Evolutionary conservation across 2,329 filamentous ascomycete species (phyloP).

Genomic region (Colletotrichum horii): DNA sequence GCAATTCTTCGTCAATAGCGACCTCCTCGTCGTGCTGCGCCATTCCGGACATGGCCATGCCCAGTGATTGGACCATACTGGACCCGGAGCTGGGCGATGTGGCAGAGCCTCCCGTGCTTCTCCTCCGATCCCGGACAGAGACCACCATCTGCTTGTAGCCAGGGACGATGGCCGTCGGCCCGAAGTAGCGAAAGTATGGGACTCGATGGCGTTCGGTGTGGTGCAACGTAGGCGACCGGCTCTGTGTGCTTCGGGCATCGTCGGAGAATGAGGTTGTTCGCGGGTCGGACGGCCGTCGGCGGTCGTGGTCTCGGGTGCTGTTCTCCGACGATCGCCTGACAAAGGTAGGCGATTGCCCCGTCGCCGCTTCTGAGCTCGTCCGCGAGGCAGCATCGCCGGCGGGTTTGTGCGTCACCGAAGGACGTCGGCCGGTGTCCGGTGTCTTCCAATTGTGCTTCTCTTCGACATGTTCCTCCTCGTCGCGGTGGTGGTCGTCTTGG

Average conservation of each 20-base stretch:
- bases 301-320: conserved; percentile 8
- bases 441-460: conserved; percentile 33
- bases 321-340: conserved; percentile 12
- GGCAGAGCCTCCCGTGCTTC: conserved; percentile 60
- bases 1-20: conserved; percentile 57
- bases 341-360: conserved; percentile 4
- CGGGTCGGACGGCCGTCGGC: conserved; percentile 29
- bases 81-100: conserved; percentile 52
- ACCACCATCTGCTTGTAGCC: conserved; percentile 94
- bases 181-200: conserved; percentile 90
- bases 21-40: conserved; percentile 44
- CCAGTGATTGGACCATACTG: conserved; percentile 6
- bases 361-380: neutral
- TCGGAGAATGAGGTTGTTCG: conserved; percentile 45
- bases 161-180: conserved; percentile 87
- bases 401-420: neutral
- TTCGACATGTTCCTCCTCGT: conserved; percentile 40
- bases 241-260: conserved; percentile 41
- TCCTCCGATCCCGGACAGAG: conserved; percentile 70
- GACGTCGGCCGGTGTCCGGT: conserved; percentile 12
- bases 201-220: conserved; percentile 68
- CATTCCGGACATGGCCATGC: conserved; percentile 5
- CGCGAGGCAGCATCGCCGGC: neutral
- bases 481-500: conserved; percentile 39
- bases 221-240: conserved; percentile 51